Percentiles rank a stretch among this genome's conserved stretches.
Evolutionary conservation across 805 yeast genomes (phyloP).

Genomic region (Ascoidea rubescens): DNA sequence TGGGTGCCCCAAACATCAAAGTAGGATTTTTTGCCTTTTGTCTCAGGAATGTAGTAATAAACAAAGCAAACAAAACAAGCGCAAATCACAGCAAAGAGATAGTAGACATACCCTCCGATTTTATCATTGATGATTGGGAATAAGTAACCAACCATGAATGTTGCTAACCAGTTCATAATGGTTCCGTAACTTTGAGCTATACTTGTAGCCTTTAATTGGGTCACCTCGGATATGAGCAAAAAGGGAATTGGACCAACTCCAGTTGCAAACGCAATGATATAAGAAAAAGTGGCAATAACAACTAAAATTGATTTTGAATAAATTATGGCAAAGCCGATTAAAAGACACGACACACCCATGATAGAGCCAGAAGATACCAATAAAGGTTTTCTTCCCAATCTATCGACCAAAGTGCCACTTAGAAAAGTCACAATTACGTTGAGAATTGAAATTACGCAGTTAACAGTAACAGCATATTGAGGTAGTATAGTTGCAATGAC

Average conservation of each 20-base stretch:
- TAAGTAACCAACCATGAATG: slow-evolving; percentile 64
- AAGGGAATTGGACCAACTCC: slow-evolving; percentile 97
- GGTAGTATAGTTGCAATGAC: slow-evolving; percentile 67
- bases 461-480: slow-evolving; percentile 51
- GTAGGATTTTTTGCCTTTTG: slow-evolving; percentile 49
- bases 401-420: slow-evolving; percentile 68
- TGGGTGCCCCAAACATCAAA: slow-evolving; percentile 50
- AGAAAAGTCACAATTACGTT: slow-evolving; percentile 63
- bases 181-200: slow-evolving; percentile 91
- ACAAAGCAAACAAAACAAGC: slow-evolving; percentile 34
- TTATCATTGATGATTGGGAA: slow-evolving; percentile 60
- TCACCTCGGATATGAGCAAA: slow-evolving; percentile 75
- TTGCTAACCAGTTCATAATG: slow-evolving; percentile 80
- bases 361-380: slow-evolving; percentile 48
- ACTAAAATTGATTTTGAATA: slow-evolving; percentile 31
- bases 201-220: slow-evolving; percentile 66
- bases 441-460: slow-evolving; percentile 60
- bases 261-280: slow-evolving; percentile 76
- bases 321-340: slow-evolving; percentile 56
- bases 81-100: slow-evolving; percentile 52
- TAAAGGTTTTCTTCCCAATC: slow-evolving; percentile 60
- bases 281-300: slow-evolving; percentile 50
- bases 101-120: slow-evolving; percentile 71
- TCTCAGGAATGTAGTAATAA: slow-evolving; percentile 48
- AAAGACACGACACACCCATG: slow-evolving; percentile 53